Base-by-base conservation (phyloP, 306 rosid species). In the Glycine soja region DNA sequence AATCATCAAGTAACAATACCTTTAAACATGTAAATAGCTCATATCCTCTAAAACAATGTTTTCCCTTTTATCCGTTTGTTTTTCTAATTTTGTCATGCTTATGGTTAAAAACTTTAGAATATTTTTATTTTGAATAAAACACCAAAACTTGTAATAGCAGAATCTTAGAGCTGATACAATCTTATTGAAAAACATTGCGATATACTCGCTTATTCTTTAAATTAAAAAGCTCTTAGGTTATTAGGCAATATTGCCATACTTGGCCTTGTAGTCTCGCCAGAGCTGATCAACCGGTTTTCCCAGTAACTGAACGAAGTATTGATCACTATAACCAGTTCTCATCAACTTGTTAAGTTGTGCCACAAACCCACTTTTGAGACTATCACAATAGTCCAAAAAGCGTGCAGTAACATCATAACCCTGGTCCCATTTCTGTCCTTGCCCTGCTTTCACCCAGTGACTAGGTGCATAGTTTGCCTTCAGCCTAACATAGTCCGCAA, bases 221-320 rank as follows among this genome's bases (percentile, higher is more conserved):
- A 67, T 4, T 8, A 0, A 65, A 38, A 65, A 66, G 32, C 13
- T 2, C 43, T 63, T 34, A 24, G 10, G 69, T 0, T 38, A 38
- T 40, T 10, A 68, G 9, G 73, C 53, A 7, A 43, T 68, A 10
- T 83, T 80, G 72, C 86, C 88, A 69, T 81, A 81, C 75, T 79
- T 78, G 43, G 89, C 90, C 80, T 90, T 90, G 58, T 90, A 90
- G 4, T 90, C 94, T 7, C n/a, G 66, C 94, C 92, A 90, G 0
- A 91, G 76, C 66, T 87, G 90, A 73, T 87, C 87, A 64, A 90
- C 92, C 0, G 76, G 40, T 32, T 87, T 80, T 53, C 90, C 91
- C 6, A 90, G 65, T 6, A 90, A 5, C 79, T 84, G 78, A 48
- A 58, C 36, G 43, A 90, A 88, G 70, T 43, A 88, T 16, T 82